Conservation (phyloP, 805 yeast genomes). For the Metschnikowia henanensis region DNA sequence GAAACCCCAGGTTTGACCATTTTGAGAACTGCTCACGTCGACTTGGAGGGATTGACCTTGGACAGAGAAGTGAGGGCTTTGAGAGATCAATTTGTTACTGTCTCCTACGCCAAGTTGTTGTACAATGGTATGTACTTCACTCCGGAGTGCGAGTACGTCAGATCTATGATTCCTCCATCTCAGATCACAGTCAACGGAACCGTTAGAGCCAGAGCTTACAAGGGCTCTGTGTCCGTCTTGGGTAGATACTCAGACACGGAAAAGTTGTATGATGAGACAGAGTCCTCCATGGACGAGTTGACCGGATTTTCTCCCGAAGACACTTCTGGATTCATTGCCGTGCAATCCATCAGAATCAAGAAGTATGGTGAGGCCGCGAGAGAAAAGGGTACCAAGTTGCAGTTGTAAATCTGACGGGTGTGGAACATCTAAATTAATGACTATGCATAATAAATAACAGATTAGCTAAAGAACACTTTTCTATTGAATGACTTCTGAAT, state of each 20-base stretch:
- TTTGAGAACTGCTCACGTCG: constrained; percentile 92
- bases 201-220: constrained; percentile 91
- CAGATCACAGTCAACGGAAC: constrained; percentile 95
- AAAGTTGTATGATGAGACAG: constrained; percentile 96
- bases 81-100: constrained; percentile 95
- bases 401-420: constrained; percentile 33
- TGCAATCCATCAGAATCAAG: constrained; percentile 97
- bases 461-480: not conserved
- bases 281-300: constrained; percentile 98
- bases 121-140: constrained; percentile 98
- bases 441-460: constrained; percentile 2
- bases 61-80: constrained; percentile 97
- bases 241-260: constrained; percentile 97
- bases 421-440: not conserved
- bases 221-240: constrained; percentile 79
- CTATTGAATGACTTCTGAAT: too few relatives aligned
- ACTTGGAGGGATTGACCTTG: constrained; percentile 93
- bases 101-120: constrained; percentile 82
- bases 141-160: constrained; percentile 96
- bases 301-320: constrained; percentile 98
- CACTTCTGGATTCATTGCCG: constrained; percentile 96
- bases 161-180: constrained; percentile 92
- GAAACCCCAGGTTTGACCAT: constrained; percentile 98
- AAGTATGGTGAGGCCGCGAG: constrained; percentile 96
- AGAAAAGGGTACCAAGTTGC: constrained; percentile 62